Evolutionary conservation across 441 rosid species (phyloP).

Genomic region (Brassica balearica): DNA sequence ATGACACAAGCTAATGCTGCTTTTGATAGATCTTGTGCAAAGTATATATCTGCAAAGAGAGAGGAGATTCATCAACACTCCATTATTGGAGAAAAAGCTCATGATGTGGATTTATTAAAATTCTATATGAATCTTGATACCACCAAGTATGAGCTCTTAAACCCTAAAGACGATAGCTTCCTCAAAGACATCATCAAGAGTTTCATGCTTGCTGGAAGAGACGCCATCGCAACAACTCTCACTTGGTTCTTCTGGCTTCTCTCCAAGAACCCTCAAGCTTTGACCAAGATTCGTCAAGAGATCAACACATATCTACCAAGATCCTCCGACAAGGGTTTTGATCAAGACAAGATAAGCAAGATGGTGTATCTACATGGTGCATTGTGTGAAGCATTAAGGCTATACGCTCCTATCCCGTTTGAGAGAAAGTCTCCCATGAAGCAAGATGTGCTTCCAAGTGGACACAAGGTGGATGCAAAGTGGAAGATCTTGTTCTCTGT

Average conservation of each 20-base stretch:
- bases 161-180: conserved; percentile 41
- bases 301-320: conserved; percentile 23
- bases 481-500: conserved; percentile 41
- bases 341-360: conserved; percentile 28
- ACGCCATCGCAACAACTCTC: conserved; percentile 50
- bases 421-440: conserved; percentile 36
- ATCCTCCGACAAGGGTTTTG: background rate
- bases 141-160: conserved; percentile 23
- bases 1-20: conserved; percentile 35
- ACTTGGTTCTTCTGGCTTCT: conserved; percentile 54
- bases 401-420: conserved; percentile 49
- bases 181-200: conserved; percentile 49
- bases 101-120: conserved; percentile 40
- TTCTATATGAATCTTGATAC: conserved; percentile 38
- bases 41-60: conserved; percentile 36
- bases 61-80: conserved; percentile 17
- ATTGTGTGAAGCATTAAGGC: conserved; percentile 45
- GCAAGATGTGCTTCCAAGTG: conserved; percentile 49
- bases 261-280: conserved; percentile 46
- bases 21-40: conserved; percentile 26
- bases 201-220: conserved; percentile 52
- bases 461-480: conserved; percentile 36
- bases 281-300: conserved; percentile 52
- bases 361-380: conserved; percentile 50
- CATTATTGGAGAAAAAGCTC: background rate